A percentile compares a stretch with the other conserved stretches of the same genome.
These are phyloP conservation scores for Castanea mollissima DNA, from an alignment of 306 rosid genomes.

Conservation along the genomic window DNA sequence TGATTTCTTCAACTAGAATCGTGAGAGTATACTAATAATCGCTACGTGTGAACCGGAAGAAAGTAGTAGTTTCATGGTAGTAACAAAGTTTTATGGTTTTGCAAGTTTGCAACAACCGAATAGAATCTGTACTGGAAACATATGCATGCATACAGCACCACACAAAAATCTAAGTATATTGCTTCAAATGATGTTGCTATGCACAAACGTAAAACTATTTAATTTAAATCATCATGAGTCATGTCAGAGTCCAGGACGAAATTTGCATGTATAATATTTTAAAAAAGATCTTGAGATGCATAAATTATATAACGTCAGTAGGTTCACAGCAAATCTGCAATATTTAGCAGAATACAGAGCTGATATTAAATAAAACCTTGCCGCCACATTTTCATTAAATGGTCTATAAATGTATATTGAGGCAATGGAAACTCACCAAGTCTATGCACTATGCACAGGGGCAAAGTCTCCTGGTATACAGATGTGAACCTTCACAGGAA, in stretches of 20 bases:
- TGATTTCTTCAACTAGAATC: no score
- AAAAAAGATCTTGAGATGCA: neutral
- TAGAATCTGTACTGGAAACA: no score
- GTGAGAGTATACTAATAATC: no score
- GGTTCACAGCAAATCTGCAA: neutral
- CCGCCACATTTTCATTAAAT: neutral
- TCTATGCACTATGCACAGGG: constrained; percentile 74
- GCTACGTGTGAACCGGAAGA: no score
- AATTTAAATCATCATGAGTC: neutral
- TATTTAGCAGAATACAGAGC: neutral
- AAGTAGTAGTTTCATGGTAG: no score
- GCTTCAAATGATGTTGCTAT: neutral
- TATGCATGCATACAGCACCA: neutral
- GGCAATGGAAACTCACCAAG: constrained; percentile 38
- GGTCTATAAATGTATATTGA: neutral
- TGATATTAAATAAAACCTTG: neutral
- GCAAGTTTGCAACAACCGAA: no score
- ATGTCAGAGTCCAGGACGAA: neutral
- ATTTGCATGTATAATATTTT: neutral
- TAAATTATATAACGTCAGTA: neutral
- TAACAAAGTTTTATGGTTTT: no score
- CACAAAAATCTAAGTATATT: neutral
- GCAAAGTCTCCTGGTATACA: constrained; percentile 79
- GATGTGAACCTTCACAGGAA: constrained; percentile 90
- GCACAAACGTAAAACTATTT: neutral